These are phyloP conservation scores for Gamsiella multidivaricata DNA, from an alignment of 192 early-diverging fungal genomes.

Conservation along the genomic window DNA sequence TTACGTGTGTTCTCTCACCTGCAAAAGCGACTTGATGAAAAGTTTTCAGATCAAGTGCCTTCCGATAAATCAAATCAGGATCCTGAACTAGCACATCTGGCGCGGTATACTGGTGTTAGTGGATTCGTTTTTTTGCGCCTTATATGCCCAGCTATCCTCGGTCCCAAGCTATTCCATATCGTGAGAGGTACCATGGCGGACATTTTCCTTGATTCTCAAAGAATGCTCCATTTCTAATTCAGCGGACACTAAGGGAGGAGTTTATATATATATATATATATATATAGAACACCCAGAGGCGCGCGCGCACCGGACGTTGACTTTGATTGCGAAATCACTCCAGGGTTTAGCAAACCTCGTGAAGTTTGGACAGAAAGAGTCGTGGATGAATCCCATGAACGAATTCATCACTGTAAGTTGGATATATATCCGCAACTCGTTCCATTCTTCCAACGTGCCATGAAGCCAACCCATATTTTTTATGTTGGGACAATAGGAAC, in stretches of 20 bases:
- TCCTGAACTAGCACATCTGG: constrained; percentile 26
- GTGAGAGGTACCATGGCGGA: constrained; percentile 52
- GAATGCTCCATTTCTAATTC: too few species aligned
- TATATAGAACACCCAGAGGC: constrained; percentile 64
- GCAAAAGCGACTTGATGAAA: constrained; percentile 54
- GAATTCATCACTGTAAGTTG: constrained; percentile 62
- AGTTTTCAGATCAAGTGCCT: constrained; percentile 40
- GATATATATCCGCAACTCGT: neutral
- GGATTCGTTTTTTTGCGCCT: constrained; percentile 79
- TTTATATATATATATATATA: neutral
- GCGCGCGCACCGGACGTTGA: constrained; percentile 68
- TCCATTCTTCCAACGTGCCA: neutral
- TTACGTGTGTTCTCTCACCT: constrained; percentile 59
- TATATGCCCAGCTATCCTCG: constrained; percentile 78
- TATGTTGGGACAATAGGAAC: constrained; percentile 53
- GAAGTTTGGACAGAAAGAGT: constrained; percentile 71
- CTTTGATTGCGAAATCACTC: constrained; percentile 78
- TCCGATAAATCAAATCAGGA: constrained; percentile 57
- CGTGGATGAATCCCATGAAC: constrained; percentile 76
- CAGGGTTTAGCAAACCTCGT: constrained; percentile 77
- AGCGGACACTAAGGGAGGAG: neutral
- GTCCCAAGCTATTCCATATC: constrained; percentile 77
- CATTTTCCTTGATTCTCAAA: neutral
- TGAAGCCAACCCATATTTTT: neutral
- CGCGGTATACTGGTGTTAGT: constrained; percentile 54